phyloP scores from a whole-genome alignment of 129 eudicot species.

The Saussurea involucrata region DNA sequence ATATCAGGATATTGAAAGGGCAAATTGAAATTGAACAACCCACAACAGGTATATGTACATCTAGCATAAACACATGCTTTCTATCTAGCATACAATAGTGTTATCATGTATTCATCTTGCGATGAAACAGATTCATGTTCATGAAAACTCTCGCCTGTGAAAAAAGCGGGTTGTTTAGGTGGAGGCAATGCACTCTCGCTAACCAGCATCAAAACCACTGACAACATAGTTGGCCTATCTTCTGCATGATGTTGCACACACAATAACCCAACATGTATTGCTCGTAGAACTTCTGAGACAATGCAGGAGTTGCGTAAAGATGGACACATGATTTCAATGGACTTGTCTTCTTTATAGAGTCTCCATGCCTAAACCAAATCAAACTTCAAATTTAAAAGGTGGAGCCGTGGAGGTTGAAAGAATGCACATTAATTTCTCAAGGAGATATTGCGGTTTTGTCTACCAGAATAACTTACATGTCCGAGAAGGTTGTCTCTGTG shows the following conservation, averaged over 20 bases:
- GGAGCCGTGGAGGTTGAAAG: too few relatives aligned
- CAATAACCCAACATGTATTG: conserved; percentile 10
- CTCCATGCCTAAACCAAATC: neutral
- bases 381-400: neutral
- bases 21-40: too few relatives aligned
- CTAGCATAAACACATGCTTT: neutral
- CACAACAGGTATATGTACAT: too few relatives aligned
- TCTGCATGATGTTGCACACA: conserved; percentile 20
- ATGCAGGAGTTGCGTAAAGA: neutral
- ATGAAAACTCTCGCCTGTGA: neutral
- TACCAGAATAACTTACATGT: conserved; percentile 1
- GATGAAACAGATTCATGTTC: neutral
- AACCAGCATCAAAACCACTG: conserved; percentile 9
- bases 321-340: neutral
- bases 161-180: conserved; percentile 4
- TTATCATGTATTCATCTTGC: neutral
- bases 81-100: neutral
- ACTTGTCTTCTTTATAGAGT: neutral
- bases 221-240: conserved; percentile 25
- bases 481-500: conserved; percentile 12
- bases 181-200: neutral
- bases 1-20: too few relatives aligned
- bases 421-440: too few relatives aligned
- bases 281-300: conserved; percentile 1
- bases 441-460: neutral